Evolutionary conservation across 306 rosid species (phyloP), one percentile per base, ranked within the genome.

Genomic region (Lagenaria siceraria): DNA sequence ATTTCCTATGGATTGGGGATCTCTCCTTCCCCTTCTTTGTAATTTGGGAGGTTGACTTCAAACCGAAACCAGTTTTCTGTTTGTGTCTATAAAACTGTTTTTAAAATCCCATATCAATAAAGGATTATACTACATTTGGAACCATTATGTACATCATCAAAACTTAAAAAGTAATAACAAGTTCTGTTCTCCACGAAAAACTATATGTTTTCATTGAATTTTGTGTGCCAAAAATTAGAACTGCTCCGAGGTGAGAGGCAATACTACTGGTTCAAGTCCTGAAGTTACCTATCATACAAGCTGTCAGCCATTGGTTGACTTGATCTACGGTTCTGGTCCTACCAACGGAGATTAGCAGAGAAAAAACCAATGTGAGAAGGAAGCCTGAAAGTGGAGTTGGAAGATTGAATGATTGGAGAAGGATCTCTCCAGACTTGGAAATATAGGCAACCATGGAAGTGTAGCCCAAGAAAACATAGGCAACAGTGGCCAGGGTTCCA

Each of bases 351-450:
- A 91, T 78, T 38, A 89, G 94, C 72, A 91, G 10, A 36, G 90
- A 77, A 81, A 89, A 89, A 71, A 85, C 10, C n/a, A 52, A 70
- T 78, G 92, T 87, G 85, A 91, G 89, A 35, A 91, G 25, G 79
- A 74, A 71, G 80, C 86, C 86, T 3, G 91, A 82, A 77, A 88
- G 14, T 71, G 92, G 86, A 81, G 89, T 74, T 40, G 97, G 95
- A 77, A 89, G 84, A 80, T 88, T 79, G 78, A 85, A 65, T 52
- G 88, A 81, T 55, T 87, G 87, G 76, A 82, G 86, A 74, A 89
- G 87, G 61, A 89, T 84, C 71, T 88, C 89, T 46, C 89, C 95
- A 3, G 95, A 89, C 82, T 88, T 91, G 80, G 92, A 88, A 84
- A 86, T 76, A 49, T 88, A 88, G n/a, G 92, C 89, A 85, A 88